Evolutionary conservation across 2,329 filamentous ascomycete species (phyloP), one percentile per base, ranked within the genome.

Genomic region (Fusarium robinianum): DNA sequence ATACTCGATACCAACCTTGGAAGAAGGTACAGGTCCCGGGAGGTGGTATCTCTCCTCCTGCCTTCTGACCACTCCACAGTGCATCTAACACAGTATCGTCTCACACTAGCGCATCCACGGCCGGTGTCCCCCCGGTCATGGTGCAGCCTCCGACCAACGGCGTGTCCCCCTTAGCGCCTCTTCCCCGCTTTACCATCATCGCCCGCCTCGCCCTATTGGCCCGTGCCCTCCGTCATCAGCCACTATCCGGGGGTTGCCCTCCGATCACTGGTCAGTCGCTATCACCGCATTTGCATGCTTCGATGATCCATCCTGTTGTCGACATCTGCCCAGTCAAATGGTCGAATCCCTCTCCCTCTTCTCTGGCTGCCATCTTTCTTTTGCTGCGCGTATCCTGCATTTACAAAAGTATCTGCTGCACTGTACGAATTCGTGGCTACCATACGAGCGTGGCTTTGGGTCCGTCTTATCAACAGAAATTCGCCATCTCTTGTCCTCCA

Each of bases 381-480:
- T n/a, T n/a, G n/a, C n/a, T 41, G 17, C 26, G 17, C 40, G 35
- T 27, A 14, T 40, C 12, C 33, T 17, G n/a, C 36, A 30, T 34
- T 15, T 16, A 26, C 27, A 8, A 18, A 24, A 29, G 34, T 22
- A 29, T 18, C 42, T 46, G 37, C n/a, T 35, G 27, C 39, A 49
- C 47, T 41, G 50, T 42, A 51, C 26, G 21, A n/a, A n/a, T n/a
- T n/a, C n/a, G n/a, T n/a, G n/a, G n/a, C n/a, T n/a, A n/a, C n/a
- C n/a, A n/a, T n/a, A n/a, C n/a, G n/a, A n/a, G n/a, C n/a, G n/a
- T n/a, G n/a, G n/a, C n/a, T n/a, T n/a, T n/a, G n/a, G n/a, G n/a
- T n/a, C n/a, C n/a, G n/a, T n/a, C 57, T 59, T 61, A 53, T 60
- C 57, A 55, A 41, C 44, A n/a, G n/a, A n/a, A 42, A 46, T 58